A percentile compares a stretch with the other conserved stretches of the same genome.
Conservation (phyloP, 345 rosid genomes). For the Luvunga scandens region DNA sequence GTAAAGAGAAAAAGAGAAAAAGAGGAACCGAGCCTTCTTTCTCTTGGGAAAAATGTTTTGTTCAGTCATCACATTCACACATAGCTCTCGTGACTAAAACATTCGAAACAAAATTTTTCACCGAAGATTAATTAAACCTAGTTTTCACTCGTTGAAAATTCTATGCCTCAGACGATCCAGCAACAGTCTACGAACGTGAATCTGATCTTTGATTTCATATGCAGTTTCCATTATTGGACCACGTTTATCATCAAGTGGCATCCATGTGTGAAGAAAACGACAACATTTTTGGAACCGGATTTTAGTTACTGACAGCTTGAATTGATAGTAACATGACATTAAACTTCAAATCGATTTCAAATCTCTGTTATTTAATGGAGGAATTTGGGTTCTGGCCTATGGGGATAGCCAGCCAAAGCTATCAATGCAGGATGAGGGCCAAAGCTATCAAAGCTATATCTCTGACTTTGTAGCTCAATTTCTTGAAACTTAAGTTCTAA, state of each 20-base stretch:
- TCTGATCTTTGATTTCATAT: neutral
- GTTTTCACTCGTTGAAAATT: neutral
- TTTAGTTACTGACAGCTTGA: slow-evolving; percentile 15
- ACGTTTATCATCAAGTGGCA: slow-evolving; percentile 21
- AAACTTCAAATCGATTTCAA: neutral
- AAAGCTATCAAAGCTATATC: neutral
- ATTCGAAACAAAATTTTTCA: neutral
- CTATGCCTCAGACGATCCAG: neutral
- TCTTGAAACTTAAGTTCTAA: neutral
- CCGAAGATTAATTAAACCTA: neutral
- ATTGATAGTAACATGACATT: neutral
- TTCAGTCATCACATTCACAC: neutral
- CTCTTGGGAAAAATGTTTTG: neutral
- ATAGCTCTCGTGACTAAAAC: neutral
- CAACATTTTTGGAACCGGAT: slow-evolving; percentile 1
- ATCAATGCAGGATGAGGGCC: neutral
- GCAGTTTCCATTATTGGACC: neutral
- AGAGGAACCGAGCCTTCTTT: neutral
- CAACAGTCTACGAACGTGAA: neutral
- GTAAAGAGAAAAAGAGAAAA: too few species aligned
- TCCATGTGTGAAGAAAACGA: slow-evolving; percentile 19
- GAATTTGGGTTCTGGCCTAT: neutral
- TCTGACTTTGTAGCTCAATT: neutral
- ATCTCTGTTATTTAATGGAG: neutral
- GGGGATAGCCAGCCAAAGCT: neutral